Conservation (phyloP, 139 green algal genomes). For the Chlorella sorokiniana region DNA sequence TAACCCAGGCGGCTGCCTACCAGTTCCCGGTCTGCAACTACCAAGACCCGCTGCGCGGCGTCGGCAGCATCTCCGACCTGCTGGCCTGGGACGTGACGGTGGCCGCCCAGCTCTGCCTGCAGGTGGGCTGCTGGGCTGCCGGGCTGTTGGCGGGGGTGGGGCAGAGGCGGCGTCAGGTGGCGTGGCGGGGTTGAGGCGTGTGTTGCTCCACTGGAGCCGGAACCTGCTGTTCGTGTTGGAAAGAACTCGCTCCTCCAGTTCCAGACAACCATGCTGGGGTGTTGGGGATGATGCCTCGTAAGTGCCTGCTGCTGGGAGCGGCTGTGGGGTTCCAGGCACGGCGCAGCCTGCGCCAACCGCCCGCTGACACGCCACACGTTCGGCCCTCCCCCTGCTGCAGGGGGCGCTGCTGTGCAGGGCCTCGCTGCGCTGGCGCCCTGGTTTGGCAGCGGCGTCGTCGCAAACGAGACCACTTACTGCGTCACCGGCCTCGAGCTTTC, state of each 20-base stretch:
- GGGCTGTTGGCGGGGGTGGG: too few relatives aligned
- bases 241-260: too few relatives aligned
- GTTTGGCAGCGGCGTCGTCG: neutral
- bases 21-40: conserved; percentile 5
- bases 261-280: too few relatives aligned
- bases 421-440: conserved; percentile 10
- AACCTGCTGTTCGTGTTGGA: too few relatives aligned
- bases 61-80: neutral
- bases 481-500: neutral
- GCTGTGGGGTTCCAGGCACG: too few relatives aligned
- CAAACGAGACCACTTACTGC: neutral
- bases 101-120: neutral
- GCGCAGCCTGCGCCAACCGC: too few relatives aligned
- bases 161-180: too few relatives aligned
- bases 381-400: neutral
- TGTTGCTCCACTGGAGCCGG: too few relatives aligned
- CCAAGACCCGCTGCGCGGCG: conserved; percentile 8
- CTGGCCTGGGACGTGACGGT: neutral
- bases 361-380: neutral
- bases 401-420: conserved; percentile 8
- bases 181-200: too few relatives aligned
- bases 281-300: too few relatives aligned
- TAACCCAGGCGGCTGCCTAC: conserved; percentile 18
- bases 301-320: too few relatives aligned
- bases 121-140: neutral